Evolutionary conservation across 352 stramenopile species (phyloP), one percentile per base, ranked within the genome.

Genomic region (Globisporangium nunn): DNA sequence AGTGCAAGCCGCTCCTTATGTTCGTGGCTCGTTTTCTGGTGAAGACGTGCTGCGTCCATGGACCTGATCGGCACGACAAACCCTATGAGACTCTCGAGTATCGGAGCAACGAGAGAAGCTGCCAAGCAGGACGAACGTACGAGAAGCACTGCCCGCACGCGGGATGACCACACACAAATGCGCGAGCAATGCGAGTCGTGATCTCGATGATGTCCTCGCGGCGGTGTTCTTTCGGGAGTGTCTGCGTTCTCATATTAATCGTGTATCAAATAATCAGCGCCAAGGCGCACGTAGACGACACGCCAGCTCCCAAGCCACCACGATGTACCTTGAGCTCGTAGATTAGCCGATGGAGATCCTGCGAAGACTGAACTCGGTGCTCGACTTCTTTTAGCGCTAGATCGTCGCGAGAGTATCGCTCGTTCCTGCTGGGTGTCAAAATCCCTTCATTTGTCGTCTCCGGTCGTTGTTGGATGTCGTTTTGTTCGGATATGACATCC

Each of bases 71-170:
- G 4, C 35, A 52, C 29, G 15, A 3, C 11, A 7, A 0, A 4
- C 6, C 15, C 28, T 7, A 1, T 41, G 12, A 35, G n/a, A 28
- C 29, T 46, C 39, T 10, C 15, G 11, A 18, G 2, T 35, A 10
- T n/a, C 4, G 12, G 4, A 57, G 39, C 18, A 2, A 35, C 6
- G 23, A 6, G n/a, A 35, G 6, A 12, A 31, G 10, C 12, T 17
- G 5, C 5, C 40, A 45, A 8, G 1, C n/a, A n/a, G 40, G 10
- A 17, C 15, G 23, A 52, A 59, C 72, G 44, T 59, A 81, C 57
- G 74, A 88, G 55, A 88, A 88, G 57, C 73, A 86, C 28, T 62
- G 73, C 10, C 78, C 78, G 37, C 78, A 86, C 0, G 75, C 70
- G 35, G 78, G 70, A 51, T 78, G 66, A 0, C 74, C 74, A 30